Conservation (phyloP, 305 asterid species). For the Fraxinus velutina region DNA sequence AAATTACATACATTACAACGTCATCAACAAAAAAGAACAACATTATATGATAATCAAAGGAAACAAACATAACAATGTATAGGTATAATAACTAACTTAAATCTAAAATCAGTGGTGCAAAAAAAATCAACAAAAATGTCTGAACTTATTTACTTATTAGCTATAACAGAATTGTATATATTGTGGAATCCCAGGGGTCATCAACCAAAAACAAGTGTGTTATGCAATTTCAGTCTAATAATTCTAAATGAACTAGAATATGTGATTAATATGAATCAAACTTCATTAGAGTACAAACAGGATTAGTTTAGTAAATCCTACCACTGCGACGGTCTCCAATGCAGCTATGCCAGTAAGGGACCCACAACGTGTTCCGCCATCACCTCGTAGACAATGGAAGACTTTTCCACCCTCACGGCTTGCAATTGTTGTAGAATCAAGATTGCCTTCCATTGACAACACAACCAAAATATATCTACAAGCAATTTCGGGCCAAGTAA, state of each 20-base stretch:
- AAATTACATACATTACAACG: slow-evolving; percentile 29
- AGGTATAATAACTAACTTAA: not conserved
- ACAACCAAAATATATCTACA: slow-evolving; percentile 76
- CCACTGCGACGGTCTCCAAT: slow-evolving; percentile 87
- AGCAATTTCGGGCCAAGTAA: slow-evolving; percentile 95
- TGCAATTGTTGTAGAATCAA: slow-evolving; percentile 71
- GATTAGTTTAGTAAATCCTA: slow-evolving; percentile 31
- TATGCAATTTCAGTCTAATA: not conserved
- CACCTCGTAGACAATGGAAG: slow-evolving; percentile 87
- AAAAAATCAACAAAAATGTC: not conserved
- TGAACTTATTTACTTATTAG: not conserved
- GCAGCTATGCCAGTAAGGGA: slow-evolving; percentile 79
- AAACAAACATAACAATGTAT: not conserved
- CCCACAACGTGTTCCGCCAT: slow-evolving; percentile 88
- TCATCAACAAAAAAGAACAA: not conserved
- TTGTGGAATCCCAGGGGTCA: not conserved
- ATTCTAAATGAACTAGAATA: not conserved
- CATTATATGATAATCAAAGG: not conserved
- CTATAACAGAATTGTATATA: not conserved
- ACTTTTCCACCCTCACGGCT: slow-evolving; percentile 82
- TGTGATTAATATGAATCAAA: slow-evolving; percentile 2
- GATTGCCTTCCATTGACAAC: slow-evolving; percentile 73
- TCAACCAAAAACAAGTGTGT: not conserved
- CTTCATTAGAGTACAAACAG: not conserved
- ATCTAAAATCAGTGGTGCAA: not conserved